Conservation (phyloP, 2,329 filamentous ascomycete species). For the Esteya vermicola region DNA sequence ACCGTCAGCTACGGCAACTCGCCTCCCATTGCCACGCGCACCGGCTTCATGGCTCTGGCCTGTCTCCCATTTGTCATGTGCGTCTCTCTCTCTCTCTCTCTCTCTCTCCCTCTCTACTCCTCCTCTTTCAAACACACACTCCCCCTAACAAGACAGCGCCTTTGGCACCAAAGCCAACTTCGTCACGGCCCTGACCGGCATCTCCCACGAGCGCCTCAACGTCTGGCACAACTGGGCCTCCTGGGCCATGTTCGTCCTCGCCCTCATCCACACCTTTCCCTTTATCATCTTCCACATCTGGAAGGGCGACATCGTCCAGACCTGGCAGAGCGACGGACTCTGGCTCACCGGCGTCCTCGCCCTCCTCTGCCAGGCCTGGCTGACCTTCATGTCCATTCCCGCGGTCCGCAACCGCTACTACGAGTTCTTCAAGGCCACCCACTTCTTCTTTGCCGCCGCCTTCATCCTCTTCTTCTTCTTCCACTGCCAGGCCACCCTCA, state of each 20-base stretch:
- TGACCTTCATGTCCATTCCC: slow-evolving; percentile 38
- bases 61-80: slow-evolving; percentile 20
- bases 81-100: background rate
- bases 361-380: slow-evolving; percentile 35
- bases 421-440: slow-evolving; percentile 46
- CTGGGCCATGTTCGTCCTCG: slow-evolving; percentile 41
- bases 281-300: slow-evolving; percentile 38
- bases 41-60: slow-evolving; percentile 36
- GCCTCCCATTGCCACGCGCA: slow-evolving; percentile 35
- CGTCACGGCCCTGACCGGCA: slow-evolving; percentile 36
- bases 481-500: slow-evolving; percentile 40
- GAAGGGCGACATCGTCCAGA: slow-evolving; percentile 29
- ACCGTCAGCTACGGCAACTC: slow-evolving; percentile 29
- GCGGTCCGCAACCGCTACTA: slow-evolving; percentile 35
- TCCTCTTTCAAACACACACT: slow-evolving; percentile 17
- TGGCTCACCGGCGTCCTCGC: slow-evolving; percentile 44
- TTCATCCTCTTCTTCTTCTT: slow-evolving; percentile 47
- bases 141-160: background rate
- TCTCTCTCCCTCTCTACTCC: background rate
- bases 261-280: slow-evolving; percentile 44
- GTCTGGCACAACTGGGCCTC: slow-evolving; percentile 39
- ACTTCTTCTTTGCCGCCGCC: slow-evolving; percentile 34
- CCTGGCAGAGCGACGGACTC: slow-evolving; percentile 28
- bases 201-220: slow-evolving; percentile 42
- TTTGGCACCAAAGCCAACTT: slow-evolving; percentile 40